phyloP scores from a whole-genome alignment of 441 rosid genomes.

The Gossypium lobatum region DNA sequence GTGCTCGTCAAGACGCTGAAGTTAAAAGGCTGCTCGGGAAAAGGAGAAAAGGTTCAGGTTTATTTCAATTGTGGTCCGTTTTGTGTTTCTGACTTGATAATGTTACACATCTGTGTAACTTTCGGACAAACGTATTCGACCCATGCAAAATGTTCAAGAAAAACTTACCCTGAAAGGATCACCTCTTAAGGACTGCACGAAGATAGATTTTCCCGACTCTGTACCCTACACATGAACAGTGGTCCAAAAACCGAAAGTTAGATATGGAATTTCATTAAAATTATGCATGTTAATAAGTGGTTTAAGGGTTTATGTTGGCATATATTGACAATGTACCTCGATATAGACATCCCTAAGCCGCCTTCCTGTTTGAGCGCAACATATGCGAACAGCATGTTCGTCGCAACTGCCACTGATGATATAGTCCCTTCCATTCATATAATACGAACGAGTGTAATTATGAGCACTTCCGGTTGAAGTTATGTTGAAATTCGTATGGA shows the following conservation, averaged over 20 bases:
- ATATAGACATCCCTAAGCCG: slow-evolving; percentile 44
- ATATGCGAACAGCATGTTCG: slow-evolving; percentile 43
- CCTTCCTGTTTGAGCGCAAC: slow-evolving; percentile 54
- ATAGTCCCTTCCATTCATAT: slow-evolving; percentile 55
- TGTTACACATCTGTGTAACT: background rate
- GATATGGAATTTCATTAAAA: background rate
- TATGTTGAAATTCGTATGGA: slow-evolving; percentile 40
- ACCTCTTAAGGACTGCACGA: slow-evolving; percentile 53
- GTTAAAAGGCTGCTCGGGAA: slow-evolving; percentile 39
- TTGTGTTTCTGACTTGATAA: too few relatives aligned
- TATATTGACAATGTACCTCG: slow-evolving; percentile 30
- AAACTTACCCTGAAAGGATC: slow-evolving; percentile 51
- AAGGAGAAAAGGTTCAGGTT: background rate
- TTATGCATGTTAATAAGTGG: background rate
- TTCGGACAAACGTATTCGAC: background rate
- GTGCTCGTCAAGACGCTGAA: slow-evolving; percentile 39
- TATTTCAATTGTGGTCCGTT: too few relatives aligned
- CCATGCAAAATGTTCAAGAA: background rate
- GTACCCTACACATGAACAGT: slow-evolving; percentile 30
- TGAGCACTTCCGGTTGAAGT: slow-evolving; percentile 42
- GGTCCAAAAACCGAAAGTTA: background rate
- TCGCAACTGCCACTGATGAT: slow-evolving; percentile 53
- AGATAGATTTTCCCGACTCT: slow-evolving; percentile 36
- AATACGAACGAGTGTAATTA: slow-evolving; percentile 52
- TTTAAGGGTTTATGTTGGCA: background rate